Percentiles rank a stretch among this genome's conserved stretches.
Evolutionary conservation across 1,284 basidiomycete genomes (phyloP).

Genomic region (Anthracocystis setariae): DNA sequence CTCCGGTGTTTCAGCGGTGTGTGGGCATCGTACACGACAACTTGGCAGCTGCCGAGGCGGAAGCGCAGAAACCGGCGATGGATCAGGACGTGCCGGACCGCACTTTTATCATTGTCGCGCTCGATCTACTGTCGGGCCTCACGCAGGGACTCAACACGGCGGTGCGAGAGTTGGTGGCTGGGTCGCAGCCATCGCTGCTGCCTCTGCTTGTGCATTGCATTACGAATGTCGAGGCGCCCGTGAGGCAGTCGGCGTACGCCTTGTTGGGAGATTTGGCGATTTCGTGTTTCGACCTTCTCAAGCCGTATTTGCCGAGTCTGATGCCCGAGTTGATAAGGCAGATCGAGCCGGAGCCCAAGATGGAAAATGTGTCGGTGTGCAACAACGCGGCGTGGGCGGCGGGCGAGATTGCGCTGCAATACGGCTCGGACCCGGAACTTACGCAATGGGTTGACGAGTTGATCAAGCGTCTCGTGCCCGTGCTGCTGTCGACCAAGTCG

Average conservation of each 20-base stretch:
- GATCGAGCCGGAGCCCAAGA: conserved; percentile 87
- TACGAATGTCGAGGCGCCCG: conserved; percentile 87
- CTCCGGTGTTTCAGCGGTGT: conserved; percentile 92
- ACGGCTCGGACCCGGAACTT: conserved; percentile 69
- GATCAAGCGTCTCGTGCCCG: conserved; percentile 88
- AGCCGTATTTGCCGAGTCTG: conserved; percentile 79
- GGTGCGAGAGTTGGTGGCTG: conserved; percentile 57
- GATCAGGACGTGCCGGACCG: conserved; percentile 62
- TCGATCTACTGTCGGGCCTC: conserved; percentile 93
- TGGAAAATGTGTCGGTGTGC: conserved; percentile 93
- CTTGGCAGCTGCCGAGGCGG: conserved; percentile 78
- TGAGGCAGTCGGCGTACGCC: conserved; percentile 95
- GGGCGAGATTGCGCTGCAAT: conserved; percentile 83
- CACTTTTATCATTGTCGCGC: conserved; percentile 83
- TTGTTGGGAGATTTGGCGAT: conserved; percentile 97
- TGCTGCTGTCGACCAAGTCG: conserved; percentile 87
- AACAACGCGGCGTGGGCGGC: conserved; percentile 99
- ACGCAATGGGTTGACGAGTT: conserved; percentile 72
- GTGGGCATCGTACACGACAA: conserved; percentile 83
- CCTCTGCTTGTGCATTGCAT: conserved; percentile 64
- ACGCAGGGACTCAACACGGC: conserved; percentile 88
- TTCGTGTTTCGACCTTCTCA: conserved; percentile 86
- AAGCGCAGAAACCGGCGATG: conserved; percentile 81
- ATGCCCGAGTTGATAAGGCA: conserved; percentile 91
- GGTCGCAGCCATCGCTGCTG: conserved; percentile 57